Percentiles rank a stretch among this genome's conserved stretches.
Conservation (phyloP, 805 yeast genomes). For the Ascoidea rubescens region DNA sequence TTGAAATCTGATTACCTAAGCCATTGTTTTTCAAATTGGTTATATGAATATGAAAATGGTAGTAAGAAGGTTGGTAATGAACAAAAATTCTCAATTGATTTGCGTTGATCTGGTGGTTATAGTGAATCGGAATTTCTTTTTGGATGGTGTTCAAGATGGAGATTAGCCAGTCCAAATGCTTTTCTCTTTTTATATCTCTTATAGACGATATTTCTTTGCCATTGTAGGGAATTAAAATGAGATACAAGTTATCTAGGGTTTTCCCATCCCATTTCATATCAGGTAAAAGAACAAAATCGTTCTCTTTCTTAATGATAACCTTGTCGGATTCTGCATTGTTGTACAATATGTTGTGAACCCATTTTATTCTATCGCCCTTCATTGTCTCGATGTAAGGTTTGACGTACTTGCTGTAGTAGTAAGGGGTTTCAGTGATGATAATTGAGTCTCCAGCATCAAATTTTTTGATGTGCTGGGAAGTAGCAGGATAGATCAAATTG, state of each 20-base stretch:
- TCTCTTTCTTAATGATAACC: constrained; percentile 38
- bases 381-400: constrained; percentile 65
- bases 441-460: constrained; percentile 47
- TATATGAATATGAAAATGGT: constrained; percentile 88
- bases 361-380: constrained; percentile 66
- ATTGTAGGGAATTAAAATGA: constrained; percentile 63
- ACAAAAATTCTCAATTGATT: constrained; percentile 65
- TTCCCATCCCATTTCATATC: constrained; percentile 95
- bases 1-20: constrained; percentile 48
- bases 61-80: constrained; percentile 93
- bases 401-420: constrained; percentile 45
- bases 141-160: constrained; percentile 30
- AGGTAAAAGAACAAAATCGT: constrained; percentile 69
- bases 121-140: constrained; percentile 31
- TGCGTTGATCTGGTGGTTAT: constrained; percentile 24
- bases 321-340: constrained; percentile 78
- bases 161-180: constrained; percentile 47
- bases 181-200: constrained; percentile 48
- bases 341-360: constrained; percentile 80
- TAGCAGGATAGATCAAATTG: constrained; percentile 80
- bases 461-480: constrained; percentile 70
- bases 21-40: constrained; percentile 64
- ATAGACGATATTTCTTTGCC: constrained; percentile 49
- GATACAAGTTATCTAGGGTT: constrained; percentile 54
- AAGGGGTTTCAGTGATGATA: constrained; percentile 70